Base-by-base conservation (phyloP, 768 basidiomycete genomes). In the Serpula lacrymans region DNA sequence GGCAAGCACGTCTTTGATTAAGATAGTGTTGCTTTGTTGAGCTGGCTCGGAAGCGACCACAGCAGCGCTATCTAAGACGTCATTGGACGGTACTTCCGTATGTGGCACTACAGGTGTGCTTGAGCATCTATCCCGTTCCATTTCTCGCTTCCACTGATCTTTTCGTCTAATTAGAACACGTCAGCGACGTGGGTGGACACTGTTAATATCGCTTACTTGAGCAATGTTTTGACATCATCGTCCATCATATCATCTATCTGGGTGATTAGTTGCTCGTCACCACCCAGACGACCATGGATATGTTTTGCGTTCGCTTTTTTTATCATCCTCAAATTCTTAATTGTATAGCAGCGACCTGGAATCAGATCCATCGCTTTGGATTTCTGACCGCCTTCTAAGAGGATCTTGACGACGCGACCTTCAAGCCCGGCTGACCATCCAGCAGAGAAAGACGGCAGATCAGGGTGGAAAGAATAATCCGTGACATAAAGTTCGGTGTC, bases 401-500 rank as follows among this genome's bases (percentile, higher is more conserved):
- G 48, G 26, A 83, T 65, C 40, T 70, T 72, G 30, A 77, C 50
- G 18, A 80, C 62, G 17, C 57, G 60, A 2, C 68, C 67, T 25
- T 68, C 55, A 12, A 75, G 59, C 6, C 62, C 62, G 6, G 39
- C 38, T 2, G 67, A 57, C 64, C 69, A 70, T n/a, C 53, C 47
- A 39, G 59, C 54, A 23, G 46, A 47, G 8, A 54, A 41, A 13
- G 55, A 46, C 4, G 60, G 51, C 25, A 83, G 59, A 37, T 71
- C 59, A 3, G 67, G 49, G 39, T 80, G 71, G 3, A 61, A 53
- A 2, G 82, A 82, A 51, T 84, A 86, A 54, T 87, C 84, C 6
- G 82, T 84, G 23, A 81, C 74, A 45, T 74, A 80, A 27, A 84
- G 56, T 35, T 62, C 67, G 4, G 69, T 58, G 18, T 55, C 53